Base-by-base conservation (phyloP, 768 basidiomycete species). In the Xerocomus brunneocitrinus region DNA sequence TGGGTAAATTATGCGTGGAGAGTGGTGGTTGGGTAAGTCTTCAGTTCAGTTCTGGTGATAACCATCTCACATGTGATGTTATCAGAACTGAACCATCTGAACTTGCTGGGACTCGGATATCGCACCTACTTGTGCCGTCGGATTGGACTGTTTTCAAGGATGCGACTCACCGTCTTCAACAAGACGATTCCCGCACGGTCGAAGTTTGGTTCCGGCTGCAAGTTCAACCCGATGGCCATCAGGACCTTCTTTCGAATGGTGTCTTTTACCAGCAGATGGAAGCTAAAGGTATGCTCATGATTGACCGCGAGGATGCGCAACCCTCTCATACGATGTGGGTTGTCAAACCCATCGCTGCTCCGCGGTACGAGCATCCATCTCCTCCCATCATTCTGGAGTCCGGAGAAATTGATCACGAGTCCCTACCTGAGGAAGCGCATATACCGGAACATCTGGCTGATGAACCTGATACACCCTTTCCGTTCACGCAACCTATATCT, bases 281-380 rank as follows among this genome's bases (percentile, higher is more conserved):
- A 64, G 97, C 91, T 30, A 95, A 95, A 67, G 97, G 97, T 16
- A 98, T 99, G 97, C 82, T 98, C 62, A 95, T 98, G 85, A 81
- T 91, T 55, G 95, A 98, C 74, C 84, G 94, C 31, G 84, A 93
- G 66, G 87, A 86, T 50, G 88, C 88, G 16, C 80, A 83, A 55
- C 85, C 92, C 13, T 90, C 93, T 14, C 97, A 98, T 70, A 95
- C 95, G 13, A 97, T 98, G 94, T 98, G 94, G 94, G 93, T 95
- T 42, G 83, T 94, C 70, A 92, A 87, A 67, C 91, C 92, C 31
- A 79, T 87, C 53, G 81, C 83, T 39, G 73, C 84, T 46, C 81
- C 89, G 49, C 84, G 85, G 49, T 84, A 80, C 60, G 82, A 88
- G 64, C 74, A 83, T 58, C 78, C 83, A 41, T 76, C 81, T n/a